phyloP scores from a whole-genome alignment of 106 monocot species.

The Dioscorea alata region DNA sequence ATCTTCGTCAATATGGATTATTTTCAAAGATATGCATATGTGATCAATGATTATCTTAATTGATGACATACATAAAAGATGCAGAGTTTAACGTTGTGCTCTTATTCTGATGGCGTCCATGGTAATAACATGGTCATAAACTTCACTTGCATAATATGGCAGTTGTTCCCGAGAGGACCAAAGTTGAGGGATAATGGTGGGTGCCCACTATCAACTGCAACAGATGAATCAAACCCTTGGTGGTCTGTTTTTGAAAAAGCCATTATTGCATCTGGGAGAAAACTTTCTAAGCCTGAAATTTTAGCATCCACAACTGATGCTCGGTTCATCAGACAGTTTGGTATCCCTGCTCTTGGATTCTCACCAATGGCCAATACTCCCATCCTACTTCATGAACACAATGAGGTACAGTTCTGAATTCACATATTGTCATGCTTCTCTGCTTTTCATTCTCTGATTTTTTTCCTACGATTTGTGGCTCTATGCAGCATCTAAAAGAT shows the following conservation, averaged over 20 bases:
- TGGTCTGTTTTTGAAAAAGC: constrained; percentile 79
- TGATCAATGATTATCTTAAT: no score
- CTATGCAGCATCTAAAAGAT: constrained; percentile 71
- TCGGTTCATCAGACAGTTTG: constrained; percentile 71
- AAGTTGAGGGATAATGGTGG: constrained; percentile 39
- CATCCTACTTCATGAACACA: constrained; percentile 88
- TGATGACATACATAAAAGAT: no score
- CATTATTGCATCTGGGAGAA: constrained; percentile 57
- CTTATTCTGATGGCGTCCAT: not conserved
- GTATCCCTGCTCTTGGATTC: constrained; percentile 84
- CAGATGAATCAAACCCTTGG: constrained; percentile 77
- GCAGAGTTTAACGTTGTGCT: not conserved
- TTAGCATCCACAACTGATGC: constrained; percentile 88
- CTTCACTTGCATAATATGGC: constrained; percentile 1
- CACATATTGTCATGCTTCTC: no score
- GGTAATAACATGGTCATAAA: not conserved
- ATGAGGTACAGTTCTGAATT: constrained; percentile 45
- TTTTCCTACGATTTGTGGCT: not conserved
- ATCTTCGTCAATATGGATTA: no score
- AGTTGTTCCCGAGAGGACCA: constrained; percentile 76
- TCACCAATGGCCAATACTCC: constrained; percentile 97
- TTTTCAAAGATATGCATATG: no score
- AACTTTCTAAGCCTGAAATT: constrained; percentile 81
- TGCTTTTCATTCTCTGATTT: not conserved
- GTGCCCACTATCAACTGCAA: constrained; percentile 44